Evolutionary conservation across 2,329 filamentous ascomycete genomes (phyloP).

Genomic region (Diaporthe citrichinensis): DNA sequence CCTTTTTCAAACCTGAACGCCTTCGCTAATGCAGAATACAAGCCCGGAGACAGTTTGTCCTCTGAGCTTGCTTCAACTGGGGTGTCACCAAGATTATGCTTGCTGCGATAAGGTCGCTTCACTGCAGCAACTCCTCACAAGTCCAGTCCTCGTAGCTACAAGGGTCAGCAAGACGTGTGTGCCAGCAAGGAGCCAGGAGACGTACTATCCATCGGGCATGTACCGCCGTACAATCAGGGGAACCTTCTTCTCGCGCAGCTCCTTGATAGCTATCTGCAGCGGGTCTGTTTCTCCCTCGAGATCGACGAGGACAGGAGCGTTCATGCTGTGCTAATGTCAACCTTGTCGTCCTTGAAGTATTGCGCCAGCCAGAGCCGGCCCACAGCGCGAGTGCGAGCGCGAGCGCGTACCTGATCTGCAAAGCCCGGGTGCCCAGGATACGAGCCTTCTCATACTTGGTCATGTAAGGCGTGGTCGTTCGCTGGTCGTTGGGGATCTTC

Average conservation of each 20-base stretch:
- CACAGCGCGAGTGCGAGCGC: background rate
- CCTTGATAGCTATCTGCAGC: conserved; percentile 96
- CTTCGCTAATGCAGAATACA: conserved; percentile 50
- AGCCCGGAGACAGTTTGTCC: conserved; percentile 26
- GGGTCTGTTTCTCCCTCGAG: conserved; percentile 98
- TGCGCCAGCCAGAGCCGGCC: background rate
- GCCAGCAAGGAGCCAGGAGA: conserved; percentile 47
- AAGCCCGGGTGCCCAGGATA: conserved; percentile 90
- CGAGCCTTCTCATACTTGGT: conserved; percentile 98
- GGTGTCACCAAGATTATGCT: conserved; percentile 25
- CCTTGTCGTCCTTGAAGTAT: conserved; percentile 3
- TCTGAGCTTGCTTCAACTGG: conserved; percentile 26
- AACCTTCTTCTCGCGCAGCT: conserved; percentile 98
- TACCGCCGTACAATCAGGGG: conserved; percentile 95
- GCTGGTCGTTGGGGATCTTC: conserved; percentile 90
- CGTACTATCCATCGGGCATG: conserved; percentile 95
- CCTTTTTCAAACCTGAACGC: conserved; percentile 47
- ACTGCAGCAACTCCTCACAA: conserved; percentile 90
- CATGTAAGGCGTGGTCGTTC: conserved; percentile 97
- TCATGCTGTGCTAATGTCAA: conserved; percentile 77
- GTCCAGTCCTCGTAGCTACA: conserved; percentile 99
- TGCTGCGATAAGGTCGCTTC: background rate
- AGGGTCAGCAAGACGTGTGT: background rate
- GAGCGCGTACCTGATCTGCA: conserved; percentile 88
- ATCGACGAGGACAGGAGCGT: conserved; percentile 95